Conservation (phyloP, 768 basidiomycete species). For the Boletus speciosus region DNA sequence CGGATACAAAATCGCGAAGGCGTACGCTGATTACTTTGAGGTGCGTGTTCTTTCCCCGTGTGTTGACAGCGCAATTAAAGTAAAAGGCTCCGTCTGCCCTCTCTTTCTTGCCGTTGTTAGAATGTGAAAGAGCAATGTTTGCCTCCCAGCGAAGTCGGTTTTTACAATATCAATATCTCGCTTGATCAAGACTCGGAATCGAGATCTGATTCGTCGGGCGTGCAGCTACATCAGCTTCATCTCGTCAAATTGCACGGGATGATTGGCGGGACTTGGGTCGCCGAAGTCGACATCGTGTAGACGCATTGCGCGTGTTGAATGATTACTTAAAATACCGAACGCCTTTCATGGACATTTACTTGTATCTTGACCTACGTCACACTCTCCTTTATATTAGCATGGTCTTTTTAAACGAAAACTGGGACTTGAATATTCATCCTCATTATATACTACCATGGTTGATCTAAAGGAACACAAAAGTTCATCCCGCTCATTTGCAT, state of each 20-base stretch:
- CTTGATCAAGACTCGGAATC: slow-evolving; percentile 1
- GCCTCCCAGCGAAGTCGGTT: not conserved
- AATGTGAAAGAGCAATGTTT: not conserved
- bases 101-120: not conserved
- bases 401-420: not conserved
- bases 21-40: not conserved
- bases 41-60: not conserved
- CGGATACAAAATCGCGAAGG: not conserved
- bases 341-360: not conserved
- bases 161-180: slow-evolving; percentile 13
- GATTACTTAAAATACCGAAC: not conserved
- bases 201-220: not conserved
- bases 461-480: not conserved
- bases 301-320: not conserved
- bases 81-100: not conserved
- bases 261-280: slow-evolving; percentile 1
- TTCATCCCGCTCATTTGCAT: not conserved
- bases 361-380: not conserved
- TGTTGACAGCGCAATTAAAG: not conserved
- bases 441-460: not conserved
- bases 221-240: slow-evolving; percentile 8
- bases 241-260: slow-evolving; percentile 2
- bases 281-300: slow-evolving; percentile 12
- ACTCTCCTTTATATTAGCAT: not conserved
- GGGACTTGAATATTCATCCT: not conserved